These are phyloP conservation scores for Glycyrrhiza uralensis DNA, from an alignment of 306 rosid species.

Conservation along the genomic window DNA sequence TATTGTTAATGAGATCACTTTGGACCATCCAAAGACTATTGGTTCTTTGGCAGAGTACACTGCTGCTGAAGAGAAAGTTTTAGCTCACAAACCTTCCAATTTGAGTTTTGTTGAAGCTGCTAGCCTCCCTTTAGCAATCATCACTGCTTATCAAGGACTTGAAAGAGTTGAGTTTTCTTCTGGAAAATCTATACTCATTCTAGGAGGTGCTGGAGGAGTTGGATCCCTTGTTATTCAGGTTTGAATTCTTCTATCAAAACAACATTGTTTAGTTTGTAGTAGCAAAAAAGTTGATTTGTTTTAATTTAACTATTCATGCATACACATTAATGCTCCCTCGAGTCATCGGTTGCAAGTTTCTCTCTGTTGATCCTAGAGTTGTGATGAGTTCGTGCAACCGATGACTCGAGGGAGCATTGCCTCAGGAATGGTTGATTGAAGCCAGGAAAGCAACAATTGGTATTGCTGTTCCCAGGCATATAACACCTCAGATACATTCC, in stretches of 20 bases:
- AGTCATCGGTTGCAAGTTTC: no score
- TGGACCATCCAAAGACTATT: conserved; percentile 29
- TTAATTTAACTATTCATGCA: no score
- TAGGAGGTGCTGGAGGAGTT: conserved; percentile 75
- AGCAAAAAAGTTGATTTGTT: neutral
- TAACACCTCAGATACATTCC: no score
- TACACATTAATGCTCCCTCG: no score
- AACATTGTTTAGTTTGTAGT: neutral
- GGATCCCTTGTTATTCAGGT: conserved; percentile 63
- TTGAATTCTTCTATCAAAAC: neutral
- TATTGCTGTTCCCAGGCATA: no score
- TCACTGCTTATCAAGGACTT: conserved; percentile 65
- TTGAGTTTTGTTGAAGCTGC: conserved; percentile 66
- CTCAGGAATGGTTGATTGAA: no score
- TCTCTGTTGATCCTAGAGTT: no score
- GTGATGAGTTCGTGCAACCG: no score
- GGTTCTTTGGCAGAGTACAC: conserved; percentile 65
- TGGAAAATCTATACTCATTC: conserved; percentile 54
- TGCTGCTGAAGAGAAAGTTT: conserved; percentile 46
- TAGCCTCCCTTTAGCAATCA: conserved; percentile 59
- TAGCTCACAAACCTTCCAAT: conserved; percentile 56
- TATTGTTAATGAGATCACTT: conserved; percentile 38
- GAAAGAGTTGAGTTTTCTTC: conserved; percentile 35
- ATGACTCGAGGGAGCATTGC: no score
- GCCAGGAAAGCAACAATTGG: no score